phyloP scores from a whole-genome alignment of 1,284 basidiomycete species.

The Rhodotorula sp. region DNA sequence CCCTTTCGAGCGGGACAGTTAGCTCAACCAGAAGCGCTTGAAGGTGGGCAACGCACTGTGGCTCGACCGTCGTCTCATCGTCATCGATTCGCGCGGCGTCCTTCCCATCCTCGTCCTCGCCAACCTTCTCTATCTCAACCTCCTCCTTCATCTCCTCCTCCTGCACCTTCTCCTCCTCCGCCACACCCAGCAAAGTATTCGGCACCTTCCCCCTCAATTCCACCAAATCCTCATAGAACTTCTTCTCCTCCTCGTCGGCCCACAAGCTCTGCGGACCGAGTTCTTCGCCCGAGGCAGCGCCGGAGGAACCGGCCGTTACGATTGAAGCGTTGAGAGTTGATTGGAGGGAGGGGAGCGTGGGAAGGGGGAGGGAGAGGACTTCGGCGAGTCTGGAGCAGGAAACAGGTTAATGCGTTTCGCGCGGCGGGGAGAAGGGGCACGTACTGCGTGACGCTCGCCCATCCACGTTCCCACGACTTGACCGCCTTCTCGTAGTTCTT shows the following conservation, averaged over 20 bases:
- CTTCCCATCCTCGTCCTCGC: constrained; percentile 1
- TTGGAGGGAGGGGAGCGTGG: constrained; percentile 73
- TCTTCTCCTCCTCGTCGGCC: constrained; percentile 95
- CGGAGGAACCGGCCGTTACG: constrained; percentile 31
- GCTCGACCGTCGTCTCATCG: neutral
- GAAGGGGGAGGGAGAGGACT: constrained; percentile 74
- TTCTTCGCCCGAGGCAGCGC: constrained; percentile 16
- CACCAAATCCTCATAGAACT: constrained; percentile 90
- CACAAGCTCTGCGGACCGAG: constrained; percentile 72
- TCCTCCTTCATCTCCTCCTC: constrained; percentile 33
- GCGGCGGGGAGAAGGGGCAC: neutral
- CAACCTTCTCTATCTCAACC: constrained; percentile 42
- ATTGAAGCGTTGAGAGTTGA: constrained; percentile 50
- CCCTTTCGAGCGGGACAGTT: constrained; percentile 41
- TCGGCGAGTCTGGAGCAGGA: constrained; percentile 73
- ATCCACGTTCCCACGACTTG: constrained; percentile 85
- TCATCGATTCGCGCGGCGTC: constrained; percentile 4
- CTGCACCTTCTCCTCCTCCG: constrained; percentile 17
- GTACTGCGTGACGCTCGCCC: constrained; percentile 65
- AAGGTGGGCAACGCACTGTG: constrained; percentile 10
- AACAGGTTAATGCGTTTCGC: neutral
- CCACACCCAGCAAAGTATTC: constrained; percentile 68
- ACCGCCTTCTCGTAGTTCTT: constrained; percentile 99
- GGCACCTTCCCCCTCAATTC: constrained; percentile 92
- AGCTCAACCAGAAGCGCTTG: constrained; percentile 47